Percentiles rank a stretch among this genome's conserved stretches.
phyloP scores from a whole-genome alignment of 1,139 yeast species.

The Debaryomyces sp. region DNA sequence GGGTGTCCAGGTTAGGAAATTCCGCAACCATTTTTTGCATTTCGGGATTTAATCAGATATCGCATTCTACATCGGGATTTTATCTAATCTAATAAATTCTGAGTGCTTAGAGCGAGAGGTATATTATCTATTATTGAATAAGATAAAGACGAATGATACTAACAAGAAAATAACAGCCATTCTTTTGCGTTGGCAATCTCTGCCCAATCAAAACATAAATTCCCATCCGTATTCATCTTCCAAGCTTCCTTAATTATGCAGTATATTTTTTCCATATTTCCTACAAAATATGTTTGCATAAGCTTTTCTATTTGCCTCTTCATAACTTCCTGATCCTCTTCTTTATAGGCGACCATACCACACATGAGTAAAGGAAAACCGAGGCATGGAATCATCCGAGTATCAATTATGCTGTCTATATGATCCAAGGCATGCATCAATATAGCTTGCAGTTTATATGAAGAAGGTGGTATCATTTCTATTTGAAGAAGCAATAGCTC shows the following conservation, averaged over 20 bases:
- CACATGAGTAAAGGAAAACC: slow-evolving; percentile 33
- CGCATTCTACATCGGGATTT: too few species aligned
- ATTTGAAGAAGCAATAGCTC: not conserved
- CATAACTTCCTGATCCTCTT: slow-evolving; percentile 9
- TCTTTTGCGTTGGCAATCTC: slow-evolving; percentile 29
- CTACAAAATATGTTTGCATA: slow-evolving; percentile 24
- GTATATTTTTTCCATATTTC: slow-evolving; percentile 27
- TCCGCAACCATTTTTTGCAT: slow-evolving; percentile 1
- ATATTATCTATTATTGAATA: not conserved
- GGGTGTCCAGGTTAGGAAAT: not conserved
- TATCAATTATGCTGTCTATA: slow-evolving; percentile 22
- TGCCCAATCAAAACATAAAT: slow-evolving; percentile 31
- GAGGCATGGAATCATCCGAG: slow-evolving; percentile 25
- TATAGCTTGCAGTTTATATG: not conserved
- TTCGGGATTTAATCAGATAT: not conserved
- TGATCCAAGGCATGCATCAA: slow-evolving; percentile 18
- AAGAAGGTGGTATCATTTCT: not conserved
- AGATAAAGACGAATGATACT: not conserved
- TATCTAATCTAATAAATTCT: too few species aligned
- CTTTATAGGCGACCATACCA: slow-evolving; percentile 26
- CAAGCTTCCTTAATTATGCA: slow-evolving; percentile 28
- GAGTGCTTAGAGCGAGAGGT: too few species aligned
- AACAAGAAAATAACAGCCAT: slow-evolving; percentile 20
- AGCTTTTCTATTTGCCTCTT: slow-evolving; percentile 10
- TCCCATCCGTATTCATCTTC: slow-evolving; percentile 27